Percentiles rank a stretch among this genome's conserved stretches.
Conservation (phyloP, 129 eudicot species). For the Glebionis coronaria region DNA sequence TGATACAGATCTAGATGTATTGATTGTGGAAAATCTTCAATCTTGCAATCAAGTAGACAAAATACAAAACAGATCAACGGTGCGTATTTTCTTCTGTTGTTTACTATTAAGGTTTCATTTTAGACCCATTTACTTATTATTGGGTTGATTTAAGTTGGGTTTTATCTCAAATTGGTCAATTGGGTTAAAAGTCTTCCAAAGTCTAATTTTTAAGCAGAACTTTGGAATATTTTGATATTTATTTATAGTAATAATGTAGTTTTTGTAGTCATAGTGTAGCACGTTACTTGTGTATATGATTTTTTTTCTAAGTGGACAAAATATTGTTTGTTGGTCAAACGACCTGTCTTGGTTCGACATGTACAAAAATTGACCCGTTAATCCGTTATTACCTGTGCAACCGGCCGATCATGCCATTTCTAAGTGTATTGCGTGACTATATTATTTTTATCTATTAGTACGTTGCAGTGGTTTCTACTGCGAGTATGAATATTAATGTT, state of each 20-base stretch:
- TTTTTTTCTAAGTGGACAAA: background rate
- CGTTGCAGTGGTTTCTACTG: too few species aligned
- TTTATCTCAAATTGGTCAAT: background rate
- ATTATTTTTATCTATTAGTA: too few species aligned
- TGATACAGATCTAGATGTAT: background rate
- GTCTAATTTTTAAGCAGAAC: too few species aligned
- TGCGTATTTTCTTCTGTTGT: constrained; percentile 12
- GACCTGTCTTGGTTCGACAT: background rate
- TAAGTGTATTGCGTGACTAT: too few species aligned
- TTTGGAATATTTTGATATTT: too few species aligned
- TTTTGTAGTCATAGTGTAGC: too few species aligned
- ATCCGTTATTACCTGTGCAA: background rate
- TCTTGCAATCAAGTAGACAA: constrained; percentile 15
- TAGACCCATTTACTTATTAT: background rate
- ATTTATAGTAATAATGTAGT: too few species aligned
- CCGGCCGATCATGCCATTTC: background rate
- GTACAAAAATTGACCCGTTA: constrained; percentile 5
- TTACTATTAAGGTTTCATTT: background rate
- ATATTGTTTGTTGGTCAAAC: background rate
- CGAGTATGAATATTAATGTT: background rate
- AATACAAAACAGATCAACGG: constrained; percentile 15
- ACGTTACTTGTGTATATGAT: background rate
- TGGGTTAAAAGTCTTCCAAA: too few species aligned
- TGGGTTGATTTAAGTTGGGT: background rate
- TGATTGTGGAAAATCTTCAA: constrained; percentile 25